Percentiles rank a stretch among this genome's conserved stretches.
These are phyloP conservation scores for Aspergillus carlsbadensis DNA, from an alignment of 495 filamentous ascomycete genomes.

Conservation along the genomic window DNA sequence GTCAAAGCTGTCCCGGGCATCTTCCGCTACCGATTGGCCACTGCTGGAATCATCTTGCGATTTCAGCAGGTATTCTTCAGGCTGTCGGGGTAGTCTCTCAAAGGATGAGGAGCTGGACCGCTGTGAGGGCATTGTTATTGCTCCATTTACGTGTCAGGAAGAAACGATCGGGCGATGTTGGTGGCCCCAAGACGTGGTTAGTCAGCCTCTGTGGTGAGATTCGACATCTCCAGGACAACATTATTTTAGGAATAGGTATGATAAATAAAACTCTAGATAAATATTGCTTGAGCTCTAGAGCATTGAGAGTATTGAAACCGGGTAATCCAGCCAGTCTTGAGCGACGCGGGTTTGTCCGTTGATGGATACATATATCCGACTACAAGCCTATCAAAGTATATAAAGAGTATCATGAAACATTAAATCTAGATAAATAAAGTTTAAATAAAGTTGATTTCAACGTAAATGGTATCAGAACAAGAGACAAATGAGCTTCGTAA, in stretches of 20 bases:
- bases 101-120: conserved; percentile 22
- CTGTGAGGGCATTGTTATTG: conserved; percentile 13
- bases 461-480: not conserved
- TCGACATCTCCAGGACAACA: too few species aligned
- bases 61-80: conserved; percentile 17
- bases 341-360: too few species aligned
- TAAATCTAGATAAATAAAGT: too few species aligned
- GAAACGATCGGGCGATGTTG: not conserved
- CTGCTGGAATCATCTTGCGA: conserved; percentile 15
- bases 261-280: too few species aligned
- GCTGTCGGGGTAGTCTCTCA: conserved; percentile 14
- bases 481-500: not conserved
- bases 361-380: too few species aligned
- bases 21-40: conserved; percentile 14
- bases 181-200: conserved; percentile 6
- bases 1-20: conserved; percentile 19
- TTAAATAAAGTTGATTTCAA: not conserved
- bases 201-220: conserved; percentile 8
- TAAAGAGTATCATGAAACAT: too few species aligned
- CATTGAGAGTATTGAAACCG: too few species aligned
- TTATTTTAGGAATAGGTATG: too few species aligned
- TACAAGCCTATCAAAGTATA: too few species aligned
- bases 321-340: too few species aligned
- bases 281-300: too few species aligned
- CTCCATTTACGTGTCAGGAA: conserved; percentile 8